These are phyloP conservation scores for Martensiomyces pterosporus DNA, from an alignment of 192 early-diverging fungal species.

Conservation along the genomic window DNA sequence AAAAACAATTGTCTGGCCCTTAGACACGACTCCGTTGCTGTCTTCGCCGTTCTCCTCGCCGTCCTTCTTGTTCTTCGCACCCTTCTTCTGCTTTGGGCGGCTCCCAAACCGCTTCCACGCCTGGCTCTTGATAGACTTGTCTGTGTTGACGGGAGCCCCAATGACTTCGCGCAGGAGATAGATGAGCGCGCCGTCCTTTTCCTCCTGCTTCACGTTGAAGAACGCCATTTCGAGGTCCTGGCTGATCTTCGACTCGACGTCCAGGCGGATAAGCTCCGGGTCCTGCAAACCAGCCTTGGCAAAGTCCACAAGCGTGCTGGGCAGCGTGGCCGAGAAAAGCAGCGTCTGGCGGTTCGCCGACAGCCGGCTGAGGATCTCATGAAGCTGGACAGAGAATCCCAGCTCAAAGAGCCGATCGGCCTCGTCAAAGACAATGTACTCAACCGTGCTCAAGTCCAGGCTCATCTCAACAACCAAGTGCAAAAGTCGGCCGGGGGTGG, in stretches of 20 bases:
- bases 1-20: slow-evolving; percentile 87
- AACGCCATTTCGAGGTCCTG: slow-evolving; percentile 95
- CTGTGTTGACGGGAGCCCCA: slow-evolving; percentile 55
- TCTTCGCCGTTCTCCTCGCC: slow-evolving; percentile 32
- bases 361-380: slow-evolving; percentile 83
- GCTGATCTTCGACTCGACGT: slow-evolving; percentile 93
- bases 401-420: slow-evolving; percentile 98
- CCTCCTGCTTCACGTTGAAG: slow-evolving; percentile 75
- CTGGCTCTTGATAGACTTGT: slow-evolving; percentile 43
- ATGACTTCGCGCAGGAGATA: slow-evolving; percentile 78
- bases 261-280: slow-evolving; percentile 88
- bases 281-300: slow-evolving; percentile 94
- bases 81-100: slow-evolving; percentile 3
- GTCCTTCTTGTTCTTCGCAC: background rate
- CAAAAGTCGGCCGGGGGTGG: slow-evolving; percentile 78
- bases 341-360: slow-evolving; percentile 85
- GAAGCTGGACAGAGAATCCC: slow-evolving; percentile 92
- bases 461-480: slow-evolving; percentile 87
- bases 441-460: slow-evolving; percentile 79
- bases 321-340: slow-evolving; percentile 94
- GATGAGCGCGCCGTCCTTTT: slow-evolving; percentile 88
- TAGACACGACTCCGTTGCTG: slow-evolving; percentile 26
- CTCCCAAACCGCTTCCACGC: slow-evolving; percentile 20
- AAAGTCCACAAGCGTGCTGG: slow-evolving; percentile 90
- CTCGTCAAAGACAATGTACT: slow-evolving; percentile 98